Percentiles rank a stretch among this genome's conserved stretches.
These are phyloP conservation scores for Hippophae tibetana DNA, from an alignment of 306 rosid species.

Conservation along the genomic window DNA sequence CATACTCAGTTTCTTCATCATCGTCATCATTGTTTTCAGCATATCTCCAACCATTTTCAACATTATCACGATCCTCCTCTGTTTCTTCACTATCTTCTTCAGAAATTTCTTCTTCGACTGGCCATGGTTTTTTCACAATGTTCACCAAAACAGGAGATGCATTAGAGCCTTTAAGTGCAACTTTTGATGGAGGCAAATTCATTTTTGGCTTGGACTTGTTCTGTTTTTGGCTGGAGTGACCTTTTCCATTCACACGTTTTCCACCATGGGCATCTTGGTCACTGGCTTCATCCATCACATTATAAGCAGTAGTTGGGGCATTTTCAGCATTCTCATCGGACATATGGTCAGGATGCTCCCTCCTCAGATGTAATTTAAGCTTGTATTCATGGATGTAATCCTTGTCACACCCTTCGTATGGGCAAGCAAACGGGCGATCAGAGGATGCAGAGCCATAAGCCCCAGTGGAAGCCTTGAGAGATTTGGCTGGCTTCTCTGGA, in stretches of 20 bases:
- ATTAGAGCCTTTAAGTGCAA: slow-evolving; percentile 46
- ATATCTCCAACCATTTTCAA: slow-evolving; percentile 87
- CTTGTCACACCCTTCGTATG: slow-evolving; percentile 87
- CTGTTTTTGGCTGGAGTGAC: slow-evolving; percentile 41
- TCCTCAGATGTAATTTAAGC: slow-evolving; percentile 82
- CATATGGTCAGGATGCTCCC: slow-evolving; percentile 83
- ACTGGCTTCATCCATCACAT: slow-evolving; percentile 85
- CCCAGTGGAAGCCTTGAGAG: slow-evolving; percentile 51
- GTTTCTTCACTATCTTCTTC: slow-evolving; percentile 97
- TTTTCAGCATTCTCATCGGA: slow-evolving; percentile 60
- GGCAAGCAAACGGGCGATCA: slow-evolving; percentile 87
- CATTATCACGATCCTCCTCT: slow-evolving; percentile 87
- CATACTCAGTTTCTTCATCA: slow-evolving; percentile 92
- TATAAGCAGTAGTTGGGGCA: slow-evolving; percentile 48
- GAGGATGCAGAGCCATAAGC: slow-evolving; percentile 71
- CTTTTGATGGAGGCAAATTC: slow-evolving; percentile 65
- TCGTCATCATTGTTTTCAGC: slow-evolving; percentile 71
- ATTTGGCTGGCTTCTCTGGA: slow-evolving; percentile 57
- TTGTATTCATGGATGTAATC: slow-evolving; percentile 93
- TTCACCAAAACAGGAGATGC: slow-evolving; percentile 38
- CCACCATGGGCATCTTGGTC: slow-evolving; percentile 71
- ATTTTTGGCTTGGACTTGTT: slow-evolving; percentile 54
- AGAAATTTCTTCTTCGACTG: slow-evolving; percentile 52
- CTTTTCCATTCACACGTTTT: slow-evolving; percentile 48
- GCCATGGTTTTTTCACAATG: slow-evolving; percentile 64